Conservation (phyloP, 176 grass and related monocot species). For the Musa schizocarpa region DNA sequence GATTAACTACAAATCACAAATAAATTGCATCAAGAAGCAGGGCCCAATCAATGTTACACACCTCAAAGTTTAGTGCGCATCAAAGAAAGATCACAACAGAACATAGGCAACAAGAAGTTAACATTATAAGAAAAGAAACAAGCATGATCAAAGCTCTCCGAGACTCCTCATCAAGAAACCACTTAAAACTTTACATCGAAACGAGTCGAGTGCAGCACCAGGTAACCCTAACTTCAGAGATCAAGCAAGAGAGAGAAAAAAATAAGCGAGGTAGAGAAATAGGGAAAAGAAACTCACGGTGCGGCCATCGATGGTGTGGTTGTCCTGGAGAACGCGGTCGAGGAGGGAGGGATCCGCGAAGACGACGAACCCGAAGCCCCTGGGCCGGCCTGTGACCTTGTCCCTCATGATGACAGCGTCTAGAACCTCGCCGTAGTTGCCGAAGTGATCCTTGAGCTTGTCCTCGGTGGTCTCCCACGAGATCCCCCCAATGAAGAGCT, state of each 20-base stretch:
- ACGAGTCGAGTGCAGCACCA: too few relatives aligned
- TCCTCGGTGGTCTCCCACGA: conserved; percentile 99
- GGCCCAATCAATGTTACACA: too few relatives aligned
- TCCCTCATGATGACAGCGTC: conserved; percentile 88
- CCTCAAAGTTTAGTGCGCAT: too few relatives aligned
- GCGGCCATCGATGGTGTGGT: conserved; percentile 85
- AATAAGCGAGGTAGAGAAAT: not conserved
- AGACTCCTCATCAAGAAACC: too few relatives aligned
- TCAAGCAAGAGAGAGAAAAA: not conserved
- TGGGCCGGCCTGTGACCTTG: conserved; percentile 79
- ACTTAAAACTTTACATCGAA: too few relatives aligned
- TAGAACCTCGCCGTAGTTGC: conserved; percentile 63
- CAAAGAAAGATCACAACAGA: too few relatives aligned
- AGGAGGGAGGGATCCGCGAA: conserved; percentile 69
- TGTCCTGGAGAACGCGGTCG: conserved; percentile 73
- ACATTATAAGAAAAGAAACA: too few relatives aligned
- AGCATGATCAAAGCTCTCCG: too few relatives aligned
- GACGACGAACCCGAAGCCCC: conserved; percentile 97
- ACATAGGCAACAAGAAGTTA: too few relatives aligned
- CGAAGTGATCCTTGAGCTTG: conserved; percentile 87
- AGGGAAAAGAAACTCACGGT: conserved; percentile 34
- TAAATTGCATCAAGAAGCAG: too few relatives aligned
- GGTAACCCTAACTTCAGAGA: too few relatives aligned
- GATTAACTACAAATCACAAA: too few relatives aligned
- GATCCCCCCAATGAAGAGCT: conserved; percentile 98